Evolutionary conservation across 441 rosid genomes (phyloP), one percentile per base, ranked within the genome.

Genomic region (Aleurites moluccanus): DNA sequence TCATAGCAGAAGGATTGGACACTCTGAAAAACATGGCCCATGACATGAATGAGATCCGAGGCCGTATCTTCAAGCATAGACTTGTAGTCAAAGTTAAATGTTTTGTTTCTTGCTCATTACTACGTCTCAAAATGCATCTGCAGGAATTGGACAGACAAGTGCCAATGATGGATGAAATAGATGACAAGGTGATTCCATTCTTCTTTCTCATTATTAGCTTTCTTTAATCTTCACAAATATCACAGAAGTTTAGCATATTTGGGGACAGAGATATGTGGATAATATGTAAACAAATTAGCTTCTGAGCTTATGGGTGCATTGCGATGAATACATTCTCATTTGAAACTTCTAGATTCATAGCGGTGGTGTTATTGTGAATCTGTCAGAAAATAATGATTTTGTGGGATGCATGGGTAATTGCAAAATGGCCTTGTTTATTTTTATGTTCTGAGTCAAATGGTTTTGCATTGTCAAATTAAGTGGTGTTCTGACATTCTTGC

Each of bases 81-180:
- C 15, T 73, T 78, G 14, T 42, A 63, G 10, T 72, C 16, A 61
- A 28, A 64, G 62, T 40, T 38, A 45, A 30, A 70, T 63, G 44
- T 56, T 60, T 6, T 65, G 20, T 20, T 67, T 70, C 52, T 73
- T 70, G 8, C 68, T 50, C 18, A 11, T 55, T 42, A 30, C 8
- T 2, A 8, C 65, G 23, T 23, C 45, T 11, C 45, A 42, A 35
- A 38, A 69, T 21, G 20, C 74, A 15, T 64, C 68, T 81, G 85
- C 88, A 93, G 99, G 98, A 93, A 78, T 14, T 95, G 73, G 97
- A 95, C 73, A 86, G 92, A 73, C 99, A 95, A 84, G 90, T 86
- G 78, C 99, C 98, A 10, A 62, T 93, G 84, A 89, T 93, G 96
- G 99, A 95, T 84, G 98, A 95, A 85, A 93, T 95, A 72, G 99